Evolutionary conservation across 192 early-diverging fungal species (phyloP).

Genomic region (Gamsiella multidivaricata): DNA sequence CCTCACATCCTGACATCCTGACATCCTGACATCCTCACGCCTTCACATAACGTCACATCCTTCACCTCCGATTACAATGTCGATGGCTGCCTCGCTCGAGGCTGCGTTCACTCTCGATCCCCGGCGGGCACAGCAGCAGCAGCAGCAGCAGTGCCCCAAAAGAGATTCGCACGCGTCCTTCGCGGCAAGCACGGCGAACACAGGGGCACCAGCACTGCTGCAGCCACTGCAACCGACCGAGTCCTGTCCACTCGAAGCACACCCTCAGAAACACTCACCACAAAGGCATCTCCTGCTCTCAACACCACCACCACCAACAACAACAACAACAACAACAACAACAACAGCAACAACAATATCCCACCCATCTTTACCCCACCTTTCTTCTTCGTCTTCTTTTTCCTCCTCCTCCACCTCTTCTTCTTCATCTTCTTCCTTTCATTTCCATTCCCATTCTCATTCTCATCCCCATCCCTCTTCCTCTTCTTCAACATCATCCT

Average conservation of each 20-base stretch:
- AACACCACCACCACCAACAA: neutral
- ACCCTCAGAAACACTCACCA: neutral
- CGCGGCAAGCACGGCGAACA: neutral
- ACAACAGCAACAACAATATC: neutral
- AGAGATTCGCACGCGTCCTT: too few species aligned
- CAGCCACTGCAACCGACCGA: neutral
- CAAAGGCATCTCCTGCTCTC: neutral
- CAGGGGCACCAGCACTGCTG: neutral
- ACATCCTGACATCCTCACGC: neutral
- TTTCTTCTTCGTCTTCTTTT: neutral
- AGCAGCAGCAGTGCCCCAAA: too few species aligned
- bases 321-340: neutral
- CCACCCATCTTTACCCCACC: neutral
- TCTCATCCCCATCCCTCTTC: neutral
- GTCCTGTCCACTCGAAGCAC: conserved; percentile 2
- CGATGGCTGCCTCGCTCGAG: neutral
- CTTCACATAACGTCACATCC: too few species aligned
- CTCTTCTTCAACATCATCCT: neutral
- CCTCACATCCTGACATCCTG: neutral
- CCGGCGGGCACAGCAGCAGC: neutral
- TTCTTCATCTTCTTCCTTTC: too few species aligned
- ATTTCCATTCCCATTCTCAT: neutral
- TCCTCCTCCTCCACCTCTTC: neutral
- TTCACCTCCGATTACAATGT: neutral
- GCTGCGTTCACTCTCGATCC: neutral